phyloP scores from a whole-genome alignment of 1,284 basidiomycete species.

The Puccinia hordei region DNA sequence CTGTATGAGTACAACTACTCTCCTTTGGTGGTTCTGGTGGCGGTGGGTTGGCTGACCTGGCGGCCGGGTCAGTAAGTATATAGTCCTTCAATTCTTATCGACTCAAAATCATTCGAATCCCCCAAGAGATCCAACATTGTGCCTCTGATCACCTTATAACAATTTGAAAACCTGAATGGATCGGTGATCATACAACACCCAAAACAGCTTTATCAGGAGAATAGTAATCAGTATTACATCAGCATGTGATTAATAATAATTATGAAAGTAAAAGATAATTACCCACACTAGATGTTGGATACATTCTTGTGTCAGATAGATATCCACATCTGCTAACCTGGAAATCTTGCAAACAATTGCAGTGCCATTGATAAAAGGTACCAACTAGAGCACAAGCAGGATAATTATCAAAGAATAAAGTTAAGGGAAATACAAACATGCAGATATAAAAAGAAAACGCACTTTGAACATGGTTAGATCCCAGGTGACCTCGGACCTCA shows the following conservation, averaged over 20 bases:
- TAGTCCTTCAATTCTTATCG: too few relatives aligned
- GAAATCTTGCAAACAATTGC: conserved; percentile 91
- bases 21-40: too few relatives aligned
- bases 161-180: conserved; percentile 47
- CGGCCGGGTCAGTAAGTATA: too few relatives aligned
- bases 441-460: conserved; percentile 59
- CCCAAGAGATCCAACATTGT: too few relatives aligned
- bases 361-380: too few relatives aligned
- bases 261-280: conserved; percentile 82
- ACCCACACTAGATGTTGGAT: conserved; percentile 86
- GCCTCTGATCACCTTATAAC: conserved; percentile 37
- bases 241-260: conserved; percentile 63
- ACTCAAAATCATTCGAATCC: too few relatives aligned
- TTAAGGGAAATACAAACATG: neutral
- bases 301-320: conserved; percentile 76
- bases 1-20: too few relatives aligned
- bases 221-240: neutral
- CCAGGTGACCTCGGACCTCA: too few relatives aligned
- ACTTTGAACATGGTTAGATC: conserved; percentile 90
- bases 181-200: conserved; percentile 50
- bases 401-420: neutral
- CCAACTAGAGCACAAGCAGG: conserved; percentile 66
- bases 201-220: conserved; percentile 8
- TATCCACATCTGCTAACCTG: conserved; percentile 83
- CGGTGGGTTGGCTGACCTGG: too few relatives aligned